phyloP scores from a whole-genome alignment of 2,329 filamentous ascomycete species.

The Botrytis elliptica region DNA sequence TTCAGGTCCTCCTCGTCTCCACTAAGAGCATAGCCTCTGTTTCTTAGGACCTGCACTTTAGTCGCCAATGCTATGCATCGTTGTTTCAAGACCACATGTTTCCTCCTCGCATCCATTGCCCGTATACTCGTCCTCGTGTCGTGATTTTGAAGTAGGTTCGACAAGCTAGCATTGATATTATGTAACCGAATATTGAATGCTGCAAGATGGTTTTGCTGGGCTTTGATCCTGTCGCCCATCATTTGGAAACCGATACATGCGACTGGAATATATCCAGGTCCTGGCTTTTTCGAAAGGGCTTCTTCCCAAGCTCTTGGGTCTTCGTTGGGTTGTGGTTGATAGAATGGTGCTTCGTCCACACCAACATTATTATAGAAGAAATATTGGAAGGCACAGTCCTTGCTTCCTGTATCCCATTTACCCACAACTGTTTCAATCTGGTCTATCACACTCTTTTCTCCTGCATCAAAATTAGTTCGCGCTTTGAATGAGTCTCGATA shows the following conservation, averaged over 20 bases:
- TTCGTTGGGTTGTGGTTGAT: slow-evolving; percentile 67
- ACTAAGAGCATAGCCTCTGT: slow-evolving; percentile 77
- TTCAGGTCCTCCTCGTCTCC: slow-evolving; percentile 76
- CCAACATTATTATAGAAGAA: slow-evolving; percentile 89
- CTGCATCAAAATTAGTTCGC: slow-evolving; percentile 41
- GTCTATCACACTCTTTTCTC: slow-evolving; percentile 71
- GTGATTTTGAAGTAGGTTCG: slow-evolving; percentile 70
- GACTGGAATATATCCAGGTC: slow-evolving; percentile 72
- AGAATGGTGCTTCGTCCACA: slow-evolving; percentile 72
- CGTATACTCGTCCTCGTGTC: slow-evolving; percentile 74
- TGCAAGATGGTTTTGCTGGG: slow-evolving; percentile 67
- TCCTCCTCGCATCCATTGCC: slow-evolving; percentile 68
- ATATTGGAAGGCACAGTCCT: slow-evolving; percentile 72
- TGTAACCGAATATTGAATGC: slow-evolving; percentile 72
- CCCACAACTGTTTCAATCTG: slow-evolving; percentile 68
- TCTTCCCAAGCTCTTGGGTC: slow-evolving; percentile 81
- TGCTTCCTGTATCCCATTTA: slow-evolving; percentile 71
- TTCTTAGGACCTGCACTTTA: slow-evolving; percentile 76
- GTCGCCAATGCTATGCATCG: slow-evolving; percentile 73
- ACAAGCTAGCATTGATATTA: slow-evolving; percentile 73
- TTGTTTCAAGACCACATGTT: slow-evolving; percentile 70
- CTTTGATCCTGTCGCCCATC: slow-evolving; percentile 68
- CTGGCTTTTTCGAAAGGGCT: slow-evolving; percentile 76
- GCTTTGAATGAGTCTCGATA: not conserved
- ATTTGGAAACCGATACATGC: slow-evolving; percentile 72